Evolutionary conservation across 1,284 basidiomycete genomes (phyloP).

Genomic region (Apiotrichum domesticum): DNA sequence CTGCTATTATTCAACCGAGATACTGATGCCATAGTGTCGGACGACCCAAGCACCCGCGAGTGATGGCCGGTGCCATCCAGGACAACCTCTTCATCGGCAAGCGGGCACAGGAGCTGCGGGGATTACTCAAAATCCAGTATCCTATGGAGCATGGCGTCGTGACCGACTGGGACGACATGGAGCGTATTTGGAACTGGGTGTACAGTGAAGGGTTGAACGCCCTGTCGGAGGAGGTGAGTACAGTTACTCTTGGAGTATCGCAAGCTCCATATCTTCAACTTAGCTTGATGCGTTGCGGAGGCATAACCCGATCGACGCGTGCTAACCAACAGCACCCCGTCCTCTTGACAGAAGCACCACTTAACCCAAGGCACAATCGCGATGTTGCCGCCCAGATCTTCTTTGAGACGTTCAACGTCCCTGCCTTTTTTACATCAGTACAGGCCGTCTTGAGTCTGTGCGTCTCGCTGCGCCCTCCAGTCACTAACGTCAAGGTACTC

Average conservation of each 20-base stretch:
- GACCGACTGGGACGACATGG: constrained; percentile 97
- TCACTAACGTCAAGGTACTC: constrained; percentile 65
- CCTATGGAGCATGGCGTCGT: constrained; percentile 94
- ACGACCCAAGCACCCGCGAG: constrained; percentile 87
- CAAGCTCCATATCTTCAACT: too few species aligned
- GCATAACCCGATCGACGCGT: too few species aligned
- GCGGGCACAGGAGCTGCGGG: constrained; percentile 87
- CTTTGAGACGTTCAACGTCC: constrained; percentile 99
- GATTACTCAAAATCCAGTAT: constrained; percentile 92
- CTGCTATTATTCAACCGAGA: too few species aligned
- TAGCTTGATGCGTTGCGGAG: too few species aligned
- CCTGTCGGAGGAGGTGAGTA: constrained; percentile 82
- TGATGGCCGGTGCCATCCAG: constrained; percentile 75
- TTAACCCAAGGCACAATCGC: constrained; percentile 89
- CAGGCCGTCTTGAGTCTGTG: constrained; percentile 95
- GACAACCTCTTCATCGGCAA: constrained; percentile 83
- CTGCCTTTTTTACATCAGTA: constrained; percentile 92
- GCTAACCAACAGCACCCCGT: constrained; percentile 73
- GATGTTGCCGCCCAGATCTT: constrained; percentile 96
- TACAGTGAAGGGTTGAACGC: constrained; percentile 92
- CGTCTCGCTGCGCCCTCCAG: constrained; percentile 35
- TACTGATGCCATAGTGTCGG: constrained; percentile 61
- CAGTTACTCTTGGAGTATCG: too few species aligned
- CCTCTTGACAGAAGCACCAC: constrained; percentile 84
- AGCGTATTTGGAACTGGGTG: constrained; percentile 94